Conservation (phyloP, 441 rosid genomes). For the Brassica hybrid region DNA sequence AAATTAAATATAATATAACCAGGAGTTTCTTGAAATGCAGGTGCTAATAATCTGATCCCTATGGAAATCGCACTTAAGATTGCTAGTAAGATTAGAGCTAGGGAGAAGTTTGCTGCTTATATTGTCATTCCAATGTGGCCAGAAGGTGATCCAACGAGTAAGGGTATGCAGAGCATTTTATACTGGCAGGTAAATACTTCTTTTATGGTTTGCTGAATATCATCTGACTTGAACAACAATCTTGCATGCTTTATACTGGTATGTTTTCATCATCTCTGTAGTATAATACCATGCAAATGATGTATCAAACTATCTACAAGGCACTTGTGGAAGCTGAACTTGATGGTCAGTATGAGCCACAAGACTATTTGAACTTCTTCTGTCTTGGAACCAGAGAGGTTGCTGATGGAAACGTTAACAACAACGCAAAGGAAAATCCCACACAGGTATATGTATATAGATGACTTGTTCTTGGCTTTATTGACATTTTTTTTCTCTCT, state of each 20-base stretch:
- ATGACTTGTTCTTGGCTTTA: neutral
- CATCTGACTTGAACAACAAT: neutral
- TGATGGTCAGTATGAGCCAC: neutral
- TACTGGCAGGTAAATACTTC: slow-evolving; percentile 62
- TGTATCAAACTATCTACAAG: neutral
- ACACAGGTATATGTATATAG: neutral
- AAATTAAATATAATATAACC: slow-evolving; percentile 45
- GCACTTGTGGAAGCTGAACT: neutral
- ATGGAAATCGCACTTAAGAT: neutral
- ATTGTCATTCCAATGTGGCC: slow-evolving; percentile 29
- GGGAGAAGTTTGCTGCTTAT: slow-evolving; percentile 49
- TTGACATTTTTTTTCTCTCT: neutral
- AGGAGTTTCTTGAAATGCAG: slow-evolving; percentile 13
- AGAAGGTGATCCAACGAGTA: neutral
- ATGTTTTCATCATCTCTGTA: neutral
- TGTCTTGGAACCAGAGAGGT: slow-evolving; percentile 3
- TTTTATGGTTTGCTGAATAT: neutral
- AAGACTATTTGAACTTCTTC: slow-evolving; percentile 3
- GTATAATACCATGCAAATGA: neutral
- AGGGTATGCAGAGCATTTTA: neutral
- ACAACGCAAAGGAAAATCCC: neutral
- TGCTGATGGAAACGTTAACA: neutral
- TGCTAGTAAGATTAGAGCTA: neutral
- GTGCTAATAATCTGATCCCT: neutral
- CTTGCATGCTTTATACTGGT: slow-evolving; percentile 10